These are phyloP conservation scores for Exophiala sideris DNA, from an alignment of 2,329 filamentous ascomycete genomes.

Conservation along the genomic window DNA sequence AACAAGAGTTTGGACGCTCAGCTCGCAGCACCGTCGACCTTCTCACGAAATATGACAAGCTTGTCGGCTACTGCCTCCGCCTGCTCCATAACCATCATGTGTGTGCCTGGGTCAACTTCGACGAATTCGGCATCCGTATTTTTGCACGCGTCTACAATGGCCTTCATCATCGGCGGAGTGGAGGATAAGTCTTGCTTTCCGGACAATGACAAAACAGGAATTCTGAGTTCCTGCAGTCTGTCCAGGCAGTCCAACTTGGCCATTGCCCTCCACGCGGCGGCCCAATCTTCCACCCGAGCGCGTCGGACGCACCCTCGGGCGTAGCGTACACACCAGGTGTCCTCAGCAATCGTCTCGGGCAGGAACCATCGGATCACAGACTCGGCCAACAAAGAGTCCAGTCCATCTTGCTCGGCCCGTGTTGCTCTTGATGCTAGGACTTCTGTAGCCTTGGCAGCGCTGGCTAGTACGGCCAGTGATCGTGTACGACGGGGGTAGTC, in stretches of 20 bases:
- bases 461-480: not conserved
- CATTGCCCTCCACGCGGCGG: slow-evolving; percentile 11
- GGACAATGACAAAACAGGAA: not conserved
- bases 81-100: slow-evolving; percentile 12
- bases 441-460: not conserved
- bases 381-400: slow-evolving; percentile 5
- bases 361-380: slow-evolving; percentile 4
- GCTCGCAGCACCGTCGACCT: not conserved
- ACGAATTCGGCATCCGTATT: not conserved
- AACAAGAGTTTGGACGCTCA: too few relatives aligned
- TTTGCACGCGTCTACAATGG: not conserved
- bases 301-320: not conserved
- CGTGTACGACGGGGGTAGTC: not conserved
- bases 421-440: not conserved
- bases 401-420: not conserved
- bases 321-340: slow-evolving; percentile 6
- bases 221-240: not conserved
- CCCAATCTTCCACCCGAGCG: slow-evolving; percentile 5
- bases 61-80: not conserved
- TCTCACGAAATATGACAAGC: not conserved
- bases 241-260: not conserved
- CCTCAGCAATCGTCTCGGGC: slow-evolving; percentile 4
- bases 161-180: not conserved
- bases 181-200: slow-evolving; percentile 4
- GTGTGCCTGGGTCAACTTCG: slow-evolving; percentile 2